These are phyloP conservation scores for Rubus parviflorus DNA, from an alignment of 306 rosid genomes.

Conservation along the genomic window DNA sequence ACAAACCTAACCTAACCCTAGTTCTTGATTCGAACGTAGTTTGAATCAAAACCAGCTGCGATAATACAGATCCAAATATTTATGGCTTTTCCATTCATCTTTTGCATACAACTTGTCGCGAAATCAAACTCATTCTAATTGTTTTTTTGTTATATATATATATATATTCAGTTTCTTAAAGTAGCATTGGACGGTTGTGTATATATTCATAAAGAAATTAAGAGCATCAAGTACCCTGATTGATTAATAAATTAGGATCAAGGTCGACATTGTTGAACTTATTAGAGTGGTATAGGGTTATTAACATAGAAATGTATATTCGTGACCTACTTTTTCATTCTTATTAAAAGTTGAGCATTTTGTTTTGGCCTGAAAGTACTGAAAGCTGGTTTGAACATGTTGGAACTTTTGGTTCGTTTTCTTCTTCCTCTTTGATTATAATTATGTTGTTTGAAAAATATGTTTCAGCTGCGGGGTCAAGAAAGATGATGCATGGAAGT, in stretches of 20 bases:
- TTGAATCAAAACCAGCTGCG: constrained; percentile 53
- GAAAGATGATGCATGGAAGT: constrained; percentile 26
- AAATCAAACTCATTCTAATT: neutral
- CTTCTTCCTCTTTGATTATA: neutral
- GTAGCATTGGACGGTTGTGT: neutral
- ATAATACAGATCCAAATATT: neutral
- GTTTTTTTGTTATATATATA: neutral
- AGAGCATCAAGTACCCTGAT: neutral
- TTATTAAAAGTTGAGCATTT: neutral
- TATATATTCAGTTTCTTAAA: constrained; percentile 4
- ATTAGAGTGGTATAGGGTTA: neutral
- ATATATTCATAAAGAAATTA: neutral
- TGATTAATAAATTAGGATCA: neutral
- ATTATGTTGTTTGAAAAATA: constrained; percentile 14
- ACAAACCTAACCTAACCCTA: constrained; percentile 22
- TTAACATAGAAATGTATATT: neutral
- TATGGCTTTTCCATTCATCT: neutral
- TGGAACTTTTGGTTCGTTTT: constrained; percentile 7
- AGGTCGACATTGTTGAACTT: constrained; percentile 32
- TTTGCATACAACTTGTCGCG: neutral
- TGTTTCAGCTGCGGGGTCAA: neutral
- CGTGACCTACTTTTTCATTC: neutral
- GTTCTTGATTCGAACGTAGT: neutral
- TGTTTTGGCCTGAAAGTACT: constrained; percentile 1
- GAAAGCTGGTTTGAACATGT: neutral